Base-by-base conservation (phyloP, 2,329 filamentous ascomycete genomes). In the Fusarium coicis region DNA sequence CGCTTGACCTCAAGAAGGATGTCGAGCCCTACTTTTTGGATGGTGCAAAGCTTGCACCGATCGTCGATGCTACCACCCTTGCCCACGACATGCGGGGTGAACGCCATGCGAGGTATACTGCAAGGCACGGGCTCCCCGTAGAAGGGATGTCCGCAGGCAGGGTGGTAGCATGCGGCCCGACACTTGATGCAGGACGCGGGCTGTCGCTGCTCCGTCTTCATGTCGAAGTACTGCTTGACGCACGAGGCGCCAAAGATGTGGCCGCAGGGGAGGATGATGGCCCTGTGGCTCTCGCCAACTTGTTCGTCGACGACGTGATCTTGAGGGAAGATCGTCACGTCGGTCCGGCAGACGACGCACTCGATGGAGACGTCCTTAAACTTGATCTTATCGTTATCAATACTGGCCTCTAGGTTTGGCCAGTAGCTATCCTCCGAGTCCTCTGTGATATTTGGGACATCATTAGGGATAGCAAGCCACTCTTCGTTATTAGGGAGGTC, bases 181-280 rank as follows among this genome's bases (percentile, higher is more conserved):
- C 52, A 55, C 21, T 55, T 55, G 7, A 40, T 40, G 11, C 50
- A 54, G 15, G 15, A 30, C 0, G 23, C 34, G 6, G 16, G 42
- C 1, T 18, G 10, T 12, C 34, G 4, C 36, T 54, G 34, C 14
- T 40, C 7, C 4, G 15, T 12, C 26, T 55, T 55, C 6, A 55
- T 16, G 4, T 15, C 18, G 15, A 53, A 64, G 32, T 21, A 40
- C 3, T 7, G 5, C 15, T 53, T 32, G 12, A 68, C 12, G 5
- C 66, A 68, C 7, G 42, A 42, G 14, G 42, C 28, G 7, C 65
- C 63, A 14, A 61, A 47, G 12, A 68, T 67, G n/a, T 68, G 65
- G 0, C 65, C 65, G 9, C 65, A 68, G 10, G 47, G 54, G 11
- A 67, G 28, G 32, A 68, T 39, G 1, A 42, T 18, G 4, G 49